A percentile compares a stretch with the other conserved stretches of the same genome.
Conservation (phyloP, 2,329 filamentous ascomycete genomes). For the Fusarium sp. region DNA sequence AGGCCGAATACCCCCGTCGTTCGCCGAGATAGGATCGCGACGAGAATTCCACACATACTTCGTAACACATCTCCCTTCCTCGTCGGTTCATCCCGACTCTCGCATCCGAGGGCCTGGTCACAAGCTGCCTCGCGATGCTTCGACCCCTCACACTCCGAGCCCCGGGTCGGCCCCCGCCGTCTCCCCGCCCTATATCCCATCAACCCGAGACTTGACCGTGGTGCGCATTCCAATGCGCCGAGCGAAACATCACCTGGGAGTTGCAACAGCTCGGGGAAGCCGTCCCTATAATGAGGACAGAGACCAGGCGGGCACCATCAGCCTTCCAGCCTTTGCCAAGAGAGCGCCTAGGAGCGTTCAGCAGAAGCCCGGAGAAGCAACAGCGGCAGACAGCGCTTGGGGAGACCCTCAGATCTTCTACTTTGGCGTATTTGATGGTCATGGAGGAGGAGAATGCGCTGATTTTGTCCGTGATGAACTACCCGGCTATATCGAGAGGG, state of each 20-base stretch:
- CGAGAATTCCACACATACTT: constrained; percentile 93
- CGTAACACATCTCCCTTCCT: constrained; percentile 93
- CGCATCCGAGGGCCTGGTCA: constrained; percentile 75
- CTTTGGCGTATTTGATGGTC: constrained; percentile 95
- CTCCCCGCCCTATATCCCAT: constrained; percentile 67
- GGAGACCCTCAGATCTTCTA: constrained; percentile 98
- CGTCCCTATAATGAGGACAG: constrained; percentile 93
- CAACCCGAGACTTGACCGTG: constrained; percentile 83
- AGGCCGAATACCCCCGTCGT: constrained; percentile 10
- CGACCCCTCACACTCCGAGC: constrained; percentile 76
- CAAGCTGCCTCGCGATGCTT: constrained; percentile 86
- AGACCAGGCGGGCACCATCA: constrained; percentile 92
- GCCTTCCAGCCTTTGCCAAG: constrained; percentile 92
- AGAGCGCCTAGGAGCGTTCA: constrained; percentile 74
- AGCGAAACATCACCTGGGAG: constrained; percentile 96
- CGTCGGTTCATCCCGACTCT: constrained; percentile 90
- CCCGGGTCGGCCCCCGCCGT: constrained; percentile 66
- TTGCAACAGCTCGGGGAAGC: constrained; percentile 80
- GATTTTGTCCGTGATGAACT: constrained; percentile 85
- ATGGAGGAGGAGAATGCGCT: constrained; percentile 90
- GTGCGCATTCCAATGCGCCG: constrained; percentile 93
- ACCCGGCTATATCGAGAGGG: constrained; percentile 88
- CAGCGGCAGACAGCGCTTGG: constrained; percentile 77
- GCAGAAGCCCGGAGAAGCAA: constrained; percentile 67
- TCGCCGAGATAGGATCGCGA: constrained; percentile 38